Conservation (phyloP, 768 basidiomycete genomes). For the Tubosaeta sp. region DNA sequence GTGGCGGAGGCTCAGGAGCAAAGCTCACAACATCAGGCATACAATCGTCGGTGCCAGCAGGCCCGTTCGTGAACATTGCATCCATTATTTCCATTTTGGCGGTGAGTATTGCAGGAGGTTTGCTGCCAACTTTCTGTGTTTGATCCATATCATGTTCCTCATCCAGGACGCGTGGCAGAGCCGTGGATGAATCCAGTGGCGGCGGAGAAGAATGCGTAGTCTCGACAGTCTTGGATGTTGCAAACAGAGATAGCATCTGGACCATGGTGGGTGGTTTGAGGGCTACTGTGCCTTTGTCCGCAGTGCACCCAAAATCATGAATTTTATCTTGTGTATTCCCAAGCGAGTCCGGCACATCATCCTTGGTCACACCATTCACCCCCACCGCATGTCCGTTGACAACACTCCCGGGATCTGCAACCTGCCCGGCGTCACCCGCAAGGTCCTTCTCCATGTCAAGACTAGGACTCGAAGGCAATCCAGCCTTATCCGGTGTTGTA, state of each 20-base stretch:
- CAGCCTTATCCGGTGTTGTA: conserved; percentile 8
- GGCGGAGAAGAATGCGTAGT: background rate
- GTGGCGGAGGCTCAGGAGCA: conserved; percentile 31
- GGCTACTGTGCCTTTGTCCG: background rate
- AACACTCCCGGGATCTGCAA: background rate
- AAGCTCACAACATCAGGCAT: conserved; percentile 21
- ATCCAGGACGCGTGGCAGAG: background rate
- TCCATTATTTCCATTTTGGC: conserved; percentile 28
- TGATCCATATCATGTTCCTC: conserved; percentile 4
- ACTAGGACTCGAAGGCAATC: conserved; percentile 17
- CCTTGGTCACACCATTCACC: conserved; percentile 7
- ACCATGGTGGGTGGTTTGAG: background rate
- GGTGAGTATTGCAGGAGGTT: conserved; percentile 7
- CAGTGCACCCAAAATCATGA: background rate
- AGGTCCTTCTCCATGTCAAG: conserved; percentile 18
- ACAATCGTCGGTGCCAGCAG: conserved; percentile 14
- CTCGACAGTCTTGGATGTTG: background rate
- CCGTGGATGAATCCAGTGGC: background rate
- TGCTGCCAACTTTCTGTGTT: conserved; percentile 5
- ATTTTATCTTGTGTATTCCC: background rate
- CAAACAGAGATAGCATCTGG: background rate
- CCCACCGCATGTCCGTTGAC: conserved; percentile 9
- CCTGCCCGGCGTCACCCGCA: background rate
- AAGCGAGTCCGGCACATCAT: background rate
- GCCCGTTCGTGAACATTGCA: conserved; percentile 16